Evolutionary conservation across 2,329 filamentous ascomycete species (phyloP), one percentile per base, ranked within the genome.

Genomic region (Pseudocercospora ulei): DNA sequence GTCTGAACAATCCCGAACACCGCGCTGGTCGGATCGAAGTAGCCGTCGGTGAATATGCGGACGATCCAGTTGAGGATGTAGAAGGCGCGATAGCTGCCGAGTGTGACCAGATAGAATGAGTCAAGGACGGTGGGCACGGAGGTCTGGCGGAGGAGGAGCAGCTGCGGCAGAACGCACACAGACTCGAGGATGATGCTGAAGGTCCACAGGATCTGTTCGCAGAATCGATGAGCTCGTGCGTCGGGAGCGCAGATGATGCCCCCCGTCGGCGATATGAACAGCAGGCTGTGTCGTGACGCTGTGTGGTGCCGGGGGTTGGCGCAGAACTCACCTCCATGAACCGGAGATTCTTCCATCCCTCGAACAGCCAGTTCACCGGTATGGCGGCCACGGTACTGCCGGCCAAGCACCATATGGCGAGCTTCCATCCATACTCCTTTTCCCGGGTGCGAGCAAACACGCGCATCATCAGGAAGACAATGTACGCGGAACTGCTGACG

Each of bases 121-220:
- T 94, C 84, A 64, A 96, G 87, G 30, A 95, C 88, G 33, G 88
- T 96, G 0, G 88, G 88, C 0, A 95, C 85, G 16, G 79, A 86
- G n/a, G 88, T 95, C 62, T 95, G 86, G 43, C 88, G 82, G 8
- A 96, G 76, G 27, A 95, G 78, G 4, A 95, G 74, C 1, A 96
- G 78, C 61, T 96, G 88, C 0, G 88, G 88, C 12, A 96, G 76
- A 20, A 95, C 76, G 61, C 82, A 90, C 44, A 92, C 76, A 20
- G 85, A 88, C 65, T 96, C 88, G 56, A 96, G 80, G 50, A 94
- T 81, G 52, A 90, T 78, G 19, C 84, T 93, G 65, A 95, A 94
- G 41, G 78, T 74, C 82, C 84, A 92, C 46, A 84, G 70, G 58
- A 81, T 73, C 82, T 93, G 27, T 22, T 4, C 12, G 19, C 14